A percentile compares a stretch with the other conserved stretches of the same genome.
Conservation (phyloP, 768 basidiomycete genomes). For the Hericium erinaceus region DNA sequence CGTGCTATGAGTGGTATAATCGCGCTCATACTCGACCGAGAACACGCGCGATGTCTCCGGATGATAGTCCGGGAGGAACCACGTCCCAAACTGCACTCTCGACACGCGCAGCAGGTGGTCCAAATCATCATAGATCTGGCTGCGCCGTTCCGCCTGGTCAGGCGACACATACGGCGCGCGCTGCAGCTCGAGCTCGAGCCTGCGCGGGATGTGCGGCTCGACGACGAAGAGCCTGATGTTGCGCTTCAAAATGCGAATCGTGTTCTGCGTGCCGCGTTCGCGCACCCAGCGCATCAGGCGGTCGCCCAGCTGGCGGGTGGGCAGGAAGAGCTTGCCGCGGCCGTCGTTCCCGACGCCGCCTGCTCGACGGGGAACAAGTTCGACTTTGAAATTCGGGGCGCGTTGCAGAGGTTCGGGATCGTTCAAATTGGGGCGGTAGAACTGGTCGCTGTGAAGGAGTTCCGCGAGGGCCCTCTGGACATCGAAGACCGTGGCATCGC, state of each 20-base stretch:
- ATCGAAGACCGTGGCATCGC: constrained; percentile 40
- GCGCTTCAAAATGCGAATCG: constrained; percentile 13
- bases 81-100: constrained; percentile 58
- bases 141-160: constrained; percentile 20
- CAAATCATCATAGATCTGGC: constrained; percentile 33
- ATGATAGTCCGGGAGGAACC: constrained; percentile 27
- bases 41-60: constrained; percentile 28
- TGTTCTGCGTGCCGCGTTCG: constrained; percentile 18
- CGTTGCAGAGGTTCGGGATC: constrained; percentile 20
- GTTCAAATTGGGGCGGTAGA: constrained; percentile 24
- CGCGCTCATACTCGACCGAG: constrained; percentile 61
- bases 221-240: not conserved
- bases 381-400: constrained; percentile 52
- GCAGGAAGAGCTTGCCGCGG: constrained; percentile 26
- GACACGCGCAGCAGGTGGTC: constrained; percentile 44
- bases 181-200: constrained; percentile 16
- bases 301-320: constrained; percentile 24
- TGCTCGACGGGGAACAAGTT: constrained; percentile 37
- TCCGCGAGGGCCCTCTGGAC: constrained; percentile 46
- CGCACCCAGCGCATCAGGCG: constrained; percentile 39
- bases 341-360: constrained; percentile 49
- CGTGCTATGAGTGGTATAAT: constrained; percentile 34
- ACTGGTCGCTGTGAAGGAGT: constrained; percentile 49
- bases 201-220: not conserved
- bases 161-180: constrained; percentile 25